Base-by-base conservation (phyloP, 2,329 filamentous ascomycete species). In the Plenodomus tracheiphilus region DNA sequence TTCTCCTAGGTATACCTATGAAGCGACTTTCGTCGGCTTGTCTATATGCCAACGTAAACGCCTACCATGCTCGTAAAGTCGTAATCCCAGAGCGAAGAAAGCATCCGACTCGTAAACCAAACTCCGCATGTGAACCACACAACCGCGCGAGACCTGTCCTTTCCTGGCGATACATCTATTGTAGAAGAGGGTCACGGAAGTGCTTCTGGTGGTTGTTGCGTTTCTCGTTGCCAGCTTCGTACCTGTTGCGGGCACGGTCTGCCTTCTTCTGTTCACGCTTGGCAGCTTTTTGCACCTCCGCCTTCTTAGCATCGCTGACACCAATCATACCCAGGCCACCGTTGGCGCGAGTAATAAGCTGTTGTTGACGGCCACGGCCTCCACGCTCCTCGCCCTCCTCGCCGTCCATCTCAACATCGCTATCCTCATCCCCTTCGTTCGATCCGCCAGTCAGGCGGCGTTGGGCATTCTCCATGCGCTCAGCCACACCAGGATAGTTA, bases 161-260 rank as follows among this genome's bases (percentile, higher is more conserved):
- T n/a, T n/a, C n/a, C n/a, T n/a, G n/a, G 21, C 17, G 16, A 39
- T 2, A 20, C 43, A n/a, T 49, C 58, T 64, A 81, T 68, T 81
- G 79, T 43, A 81, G 71, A 39, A 81, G 74, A 20, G 74, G 81
- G 66, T 85, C 82, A 71, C 85, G 79, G 79, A 81, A 88, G 71
- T 88, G 85, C 75, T 88, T 88, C 71, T 95, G 90, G 78, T 82
- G 82, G 75, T 97, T 96, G 52, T 77, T 80, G 64, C 82, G 82
- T 77, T 84, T 87, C 66, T 93, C 86, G 64, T 91, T 81, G 25
- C 82, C 81, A 75, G 85, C 88, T 54, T 88, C 81, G 61, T 86
- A 74, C 49, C 71, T 68, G 28, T 82, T 84, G 55, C 81, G 77
- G 21, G 82, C 79, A 43, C 83, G 78, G 55, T 86, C 79, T 59